A percentile compares a stretch with the other conserved stretches of the same genome.
phyloP scores from a whole-genome alignment of 176 grass and related monocot genomes.

The Secale cereale region DNA sequence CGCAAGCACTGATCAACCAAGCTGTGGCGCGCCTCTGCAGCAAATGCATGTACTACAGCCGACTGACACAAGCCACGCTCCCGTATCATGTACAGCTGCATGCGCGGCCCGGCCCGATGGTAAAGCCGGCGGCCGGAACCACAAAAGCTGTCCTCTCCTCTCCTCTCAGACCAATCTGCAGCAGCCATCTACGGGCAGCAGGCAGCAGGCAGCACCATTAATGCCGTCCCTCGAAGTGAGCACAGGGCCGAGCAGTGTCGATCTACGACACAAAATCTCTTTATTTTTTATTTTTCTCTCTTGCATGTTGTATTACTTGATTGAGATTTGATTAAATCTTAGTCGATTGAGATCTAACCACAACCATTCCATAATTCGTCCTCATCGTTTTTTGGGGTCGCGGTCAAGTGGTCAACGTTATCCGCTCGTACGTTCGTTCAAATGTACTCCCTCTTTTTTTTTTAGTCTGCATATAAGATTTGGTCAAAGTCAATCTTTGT shows the following conservation, averaged over 20 bases:
- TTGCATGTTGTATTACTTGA: no score
- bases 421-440: background rate
- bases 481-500: no score
- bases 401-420: background rate
- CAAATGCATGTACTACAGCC: background rate
- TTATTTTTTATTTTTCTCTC: no score
- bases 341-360: no score
- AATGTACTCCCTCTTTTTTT: no score
- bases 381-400: background rate
- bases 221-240: conserved; percentile 6
- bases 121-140: background rate
- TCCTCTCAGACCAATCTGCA: background rate
- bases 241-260: background rate
- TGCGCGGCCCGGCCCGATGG: background rate
- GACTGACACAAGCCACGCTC: background rate
- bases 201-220: background rate
- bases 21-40: background rate
- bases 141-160: background rate
- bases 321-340: no score
- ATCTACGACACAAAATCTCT: no score
- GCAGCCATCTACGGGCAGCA: background rate
- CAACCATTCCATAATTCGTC: no score
- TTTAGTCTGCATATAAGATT: no score
- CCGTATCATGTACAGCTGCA: background rate
- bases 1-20: background rate